Evolutionary conservation across 2,329 filamentous ascomycete species (phyloP).

Genomic region (Stagonosporopsis rhizophila): DNA sequence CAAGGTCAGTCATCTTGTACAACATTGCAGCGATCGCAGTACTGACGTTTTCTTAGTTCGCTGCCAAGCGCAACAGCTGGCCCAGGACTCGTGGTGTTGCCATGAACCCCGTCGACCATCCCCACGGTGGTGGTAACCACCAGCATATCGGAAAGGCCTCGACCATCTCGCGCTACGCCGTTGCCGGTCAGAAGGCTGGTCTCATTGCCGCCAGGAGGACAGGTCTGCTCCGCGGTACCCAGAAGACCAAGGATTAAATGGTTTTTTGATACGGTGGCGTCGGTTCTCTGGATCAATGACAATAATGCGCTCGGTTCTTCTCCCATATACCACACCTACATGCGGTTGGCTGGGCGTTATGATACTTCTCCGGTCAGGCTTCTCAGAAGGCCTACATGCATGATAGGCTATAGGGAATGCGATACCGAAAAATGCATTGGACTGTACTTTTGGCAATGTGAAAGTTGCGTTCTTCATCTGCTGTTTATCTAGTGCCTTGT

Average conservation of each 20-base stretch:
- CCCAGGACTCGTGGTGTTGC: constrained; percentile 99
- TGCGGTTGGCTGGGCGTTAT: constrained; percentile 50
- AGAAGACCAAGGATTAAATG: constrained; percentile 92
- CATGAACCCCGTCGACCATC: constrained; percentile 99
- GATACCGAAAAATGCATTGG: constrained; percentile 49
- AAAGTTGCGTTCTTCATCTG: constrained; percentile 12
- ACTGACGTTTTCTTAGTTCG: constrained; percentile 66
- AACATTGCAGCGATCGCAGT: not conserved
- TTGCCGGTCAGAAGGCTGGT: constrained; percentile 99
- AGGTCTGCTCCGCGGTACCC: constrained; percentile 99
- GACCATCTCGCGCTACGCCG: constrained; percentile 97
- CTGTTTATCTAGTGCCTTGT: not conserved
- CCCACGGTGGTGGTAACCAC: constrained; percentile 87
- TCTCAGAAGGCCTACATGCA: constrained; percentile 41
- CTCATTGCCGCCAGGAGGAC: constrained; percentile 99
- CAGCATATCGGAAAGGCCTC: constrained; percentile 99
- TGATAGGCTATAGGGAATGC: constrained; percentile 49
- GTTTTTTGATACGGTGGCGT: constrained; percentile 38
- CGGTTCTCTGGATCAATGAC: constrained; percentile 34
- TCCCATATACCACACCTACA: constrained; percentile 42
- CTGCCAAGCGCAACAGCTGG: constrained; percentile 99
- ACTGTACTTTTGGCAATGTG: constrained; percentile 38
- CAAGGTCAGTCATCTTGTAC: constrained; percentile 59
- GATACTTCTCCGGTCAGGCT: constrained; percentile 45
- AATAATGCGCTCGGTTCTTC: constrained; percentile 47